These are phyloP conservation scores for Exophiala sp. DNA, from an alignment of 2,329 filamentous ascomycete species.

Conservation along the genomic window DNA sequence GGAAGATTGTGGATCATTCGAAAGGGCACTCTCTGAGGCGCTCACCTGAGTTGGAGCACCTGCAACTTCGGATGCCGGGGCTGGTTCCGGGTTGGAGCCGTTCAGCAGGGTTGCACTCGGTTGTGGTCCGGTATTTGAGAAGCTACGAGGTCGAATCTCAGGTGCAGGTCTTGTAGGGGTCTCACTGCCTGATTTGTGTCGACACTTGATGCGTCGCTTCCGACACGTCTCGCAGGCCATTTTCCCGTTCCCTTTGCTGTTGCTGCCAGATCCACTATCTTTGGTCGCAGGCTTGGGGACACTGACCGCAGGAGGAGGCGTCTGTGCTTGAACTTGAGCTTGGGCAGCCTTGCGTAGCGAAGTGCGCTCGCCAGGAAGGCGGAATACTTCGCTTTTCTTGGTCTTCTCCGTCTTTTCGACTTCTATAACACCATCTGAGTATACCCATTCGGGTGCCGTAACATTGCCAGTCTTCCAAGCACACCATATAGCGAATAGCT, in stretches of 20 bases:
- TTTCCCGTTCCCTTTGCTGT: conserved; percentile 28
- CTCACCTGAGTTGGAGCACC: neutral
- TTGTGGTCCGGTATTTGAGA: conserved; percentile 18
- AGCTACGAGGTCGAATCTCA: conserved; percentile 30
- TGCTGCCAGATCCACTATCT: conserved; percentile 53
- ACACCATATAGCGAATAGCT: conserved; percentile 62
- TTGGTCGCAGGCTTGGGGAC: neutral
- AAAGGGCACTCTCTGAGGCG: neutral
- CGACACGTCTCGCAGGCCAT: conserved; percentile 62
- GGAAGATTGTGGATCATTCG: conserved; percentile 29
- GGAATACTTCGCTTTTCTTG: conserved; percentile 24
- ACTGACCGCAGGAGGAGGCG: neutral
- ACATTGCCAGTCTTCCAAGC: conserved; percentile 67
- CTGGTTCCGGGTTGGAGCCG: neutral
- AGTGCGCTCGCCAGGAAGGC: conserved; percentile 38
- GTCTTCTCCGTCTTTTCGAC: conserved; percentile 19
- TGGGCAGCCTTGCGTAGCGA: conserved; percentile 38
- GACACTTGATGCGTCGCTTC: conserved; percentile 60
- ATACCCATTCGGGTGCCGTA: conserved; percentile 59
- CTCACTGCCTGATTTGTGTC: conserved; percentile 56
- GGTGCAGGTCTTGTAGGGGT: conserved; percentile 30
- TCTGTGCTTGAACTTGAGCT: conserved; percentile 14
- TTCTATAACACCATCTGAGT: conserved; percentile 51
- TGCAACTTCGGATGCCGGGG: neutral
- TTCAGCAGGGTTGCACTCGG: conserved; percentile 2